Percentiles rank a stretch among this genome's conserved stretches.
Evolutionary conservation across 768 basidiomycete species (phyloP).

Genomic region (Kockovaella imperatae): DNA sequence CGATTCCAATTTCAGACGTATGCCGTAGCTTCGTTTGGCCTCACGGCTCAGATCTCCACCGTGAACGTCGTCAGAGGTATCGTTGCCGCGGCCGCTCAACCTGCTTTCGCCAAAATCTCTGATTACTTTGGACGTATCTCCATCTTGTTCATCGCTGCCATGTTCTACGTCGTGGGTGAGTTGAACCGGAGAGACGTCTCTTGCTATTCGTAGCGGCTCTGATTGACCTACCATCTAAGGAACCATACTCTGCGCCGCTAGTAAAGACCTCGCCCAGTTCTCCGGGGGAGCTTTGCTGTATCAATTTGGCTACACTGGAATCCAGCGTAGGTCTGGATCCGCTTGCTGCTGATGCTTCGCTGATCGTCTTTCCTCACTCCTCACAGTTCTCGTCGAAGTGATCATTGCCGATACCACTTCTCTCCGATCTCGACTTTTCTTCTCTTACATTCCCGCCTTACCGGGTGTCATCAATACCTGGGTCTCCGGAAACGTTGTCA

Average conservation of each 20-base stretch:
- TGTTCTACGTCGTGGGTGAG: conserved; percentile 39
- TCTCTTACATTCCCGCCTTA: conserved; percentile 38
- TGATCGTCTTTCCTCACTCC: background rate
- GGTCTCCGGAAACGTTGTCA: conserved; percentile 36
- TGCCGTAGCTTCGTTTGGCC: conserved; percentile 16
- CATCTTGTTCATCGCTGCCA: conserved; percentile 28
- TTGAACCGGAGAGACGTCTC: too few relatives aligned
- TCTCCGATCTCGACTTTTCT: conserved; percentile 32
- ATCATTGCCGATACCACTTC: conserved; percentile 40
- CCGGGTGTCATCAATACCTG: conserved; percentile 43
- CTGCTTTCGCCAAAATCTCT: conserved; percentile 34
- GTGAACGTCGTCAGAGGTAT: conserved; percentile 38
- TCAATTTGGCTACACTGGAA: conserved; percentile 38
- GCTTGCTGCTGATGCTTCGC: background rate
- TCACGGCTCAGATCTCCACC: conserved; percentile 32
- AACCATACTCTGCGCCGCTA: conserved; percentile 37
- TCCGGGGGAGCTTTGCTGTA: conserved; percentile 40
- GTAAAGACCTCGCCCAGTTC: conserved; percentile 26
- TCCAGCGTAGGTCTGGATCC: background rate
- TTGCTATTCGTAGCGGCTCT: background rate
- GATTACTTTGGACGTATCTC: conserved; percentile 41
- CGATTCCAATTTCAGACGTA: background rate
- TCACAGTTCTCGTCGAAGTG: conserved; percentile 30
- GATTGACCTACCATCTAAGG: conserved; percentile 8
- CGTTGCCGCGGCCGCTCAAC: conserved; percentile 33